These are phyloP conservation scores for Yamadazyma dushanensis DNA, from an alignment of 1,139 yeast species.

Conservation along the genomic window DNA sequence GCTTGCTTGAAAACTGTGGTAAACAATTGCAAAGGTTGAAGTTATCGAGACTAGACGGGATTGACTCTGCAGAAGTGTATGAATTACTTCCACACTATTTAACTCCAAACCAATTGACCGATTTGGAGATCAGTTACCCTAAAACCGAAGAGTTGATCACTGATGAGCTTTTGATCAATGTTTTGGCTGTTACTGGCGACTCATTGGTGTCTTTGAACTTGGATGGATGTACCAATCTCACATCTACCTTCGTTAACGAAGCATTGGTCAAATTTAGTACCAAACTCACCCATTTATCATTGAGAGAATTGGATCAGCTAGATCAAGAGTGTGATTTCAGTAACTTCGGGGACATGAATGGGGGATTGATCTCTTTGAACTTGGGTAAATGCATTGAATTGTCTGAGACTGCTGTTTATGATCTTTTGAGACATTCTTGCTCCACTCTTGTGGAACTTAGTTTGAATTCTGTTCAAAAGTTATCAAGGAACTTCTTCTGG, in stretches of 20 bases:
- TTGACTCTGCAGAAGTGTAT: constrained; percentile 57
- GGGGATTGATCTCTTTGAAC: constrained; percentile 62
- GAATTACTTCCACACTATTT: constrained; percentile 67
- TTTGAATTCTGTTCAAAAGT: constrained; percentile 66
- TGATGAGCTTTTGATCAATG: constrained; percentile 67
- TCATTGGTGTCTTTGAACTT: constrained; percentile 56
- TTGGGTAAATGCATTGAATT: constrained; percentile 66
- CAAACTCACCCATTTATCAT: constrained; percentile 51
- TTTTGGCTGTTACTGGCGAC: constrained; percentile 64
- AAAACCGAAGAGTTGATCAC: constrained; percentile 63
- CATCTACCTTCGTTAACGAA: constrained; percentile 60
- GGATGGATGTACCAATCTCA: constrained; percentile 71
- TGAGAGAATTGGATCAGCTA: constrained; percentile 56
- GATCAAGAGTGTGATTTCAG: constrained; percentile 66
- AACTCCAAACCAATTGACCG: constrained; percentile 41
- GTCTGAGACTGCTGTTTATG: constrained; percentile 60
- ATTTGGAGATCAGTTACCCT: constrained; percentile 71
- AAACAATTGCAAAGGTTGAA: constrained; percentile 45
- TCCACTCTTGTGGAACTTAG: constrained; percentile 66
- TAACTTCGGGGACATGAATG: constrained; percentile 32
- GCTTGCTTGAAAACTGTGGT: constrained; percentile 66
- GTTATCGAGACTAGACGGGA: constrained; percentile 71
- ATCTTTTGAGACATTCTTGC: constrained; percentile 64
- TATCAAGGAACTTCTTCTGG: constrained; percentile 51
- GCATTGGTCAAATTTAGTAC: constrained; percentile 64